Evolutionary conservation across 768 basidiomycete genomes (phyloP), one percentile per base, ranked within the genome.

Genomic region (Chalciporus pseudorubinellus): DNA sequence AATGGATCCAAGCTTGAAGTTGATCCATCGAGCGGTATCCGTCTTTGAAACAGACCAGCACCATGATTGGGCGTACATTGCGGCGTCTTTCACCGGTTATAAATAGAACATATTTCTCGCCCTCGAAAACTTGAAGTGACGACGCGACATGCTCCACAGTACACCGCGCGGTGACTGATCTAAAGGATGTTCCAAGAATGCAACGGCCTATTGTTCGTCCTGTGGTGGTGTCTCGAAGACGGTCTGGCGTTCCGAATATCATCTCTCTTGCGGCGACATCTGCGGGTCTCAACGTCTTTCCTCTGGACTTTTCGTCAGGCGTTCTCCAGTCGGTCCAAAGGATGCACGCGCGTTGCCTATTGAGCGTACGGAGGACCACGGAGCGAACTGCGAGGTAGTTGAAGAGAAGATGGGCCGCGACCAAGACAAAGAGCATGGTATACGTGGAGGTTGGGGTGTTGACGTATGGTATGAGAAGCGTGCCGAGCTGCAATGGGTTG

Each of bases 301-400:
- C 8, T 28, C 47, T 44, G 53, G 31, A 13, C 28, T 20, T 12
- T 66, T 59, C 44, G 39, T 38, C 41, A 24, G 24, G 24, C 5
- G 36, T 26, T 41, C 52, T 62, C 36, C 47, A 58, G 36, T 39
- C 50, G 11, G 68, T 58, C 84, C 84, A 87, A 9, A 76, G 73
- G 36, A 85, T 72, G 21, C 66, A 70, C 0, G 79, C 67, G 2
- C 85, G 77, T 63, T 86, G 83, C 22, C 78, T 74, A 54, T 85
- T 87, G 21, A 86, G 71, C 1, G 81, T 71, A 24, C 79, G 77
- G 29, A 87, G 68, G 9, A 74, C 73, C 19, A 88, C 73, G 0
- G 78, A 78, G 10, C 78, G 76, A 13, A 88, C 81, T 12, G 78
- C 85, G 14, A 77, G 52, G 56, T 83, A 85, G 59, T 88, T 87